These are phyloP conservation scores for Cyclocybe aegerita DNA, from an alignment of 768 basidiomycete genomes.

Conservation along the genomic window DNA sequence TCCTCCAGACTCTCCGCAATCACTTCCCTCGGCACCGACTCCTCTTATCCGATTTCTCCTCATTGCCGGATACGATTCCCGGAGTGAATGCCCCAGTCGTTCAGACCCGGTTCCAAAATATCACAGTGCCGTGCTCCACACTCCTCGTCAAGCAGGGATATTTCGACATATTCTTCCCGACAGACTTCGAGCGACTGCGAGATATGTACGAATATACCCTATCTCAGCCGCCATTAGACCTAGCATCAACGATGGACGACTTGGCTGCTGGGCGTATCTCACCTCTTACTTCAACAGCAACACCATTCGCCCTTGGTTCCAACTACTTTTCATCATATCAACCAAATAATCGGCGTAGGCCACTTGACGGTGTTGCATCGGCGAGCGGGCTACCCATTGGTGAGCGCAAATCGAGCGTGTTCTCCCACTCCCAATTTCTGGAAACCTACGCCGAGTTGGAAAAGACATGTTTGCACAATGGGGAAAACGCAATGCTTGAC, in stretches of 20 bases:
- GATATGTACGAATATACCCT: slow-evolving; percentile 91
- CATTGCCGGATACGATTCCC: slow-evolving; percentile 80
- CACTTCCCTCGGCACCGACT: slow-evolving; percentile 93
- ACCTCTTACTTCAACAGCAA: slow-evolving; percentile 50
- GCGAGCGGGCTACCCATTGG: slow-evolving; percentile 78
- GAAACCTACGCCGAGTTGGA: slow-evolving; percentile 77
- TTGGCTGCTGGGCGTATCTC: slow-evolving; percentile 40
- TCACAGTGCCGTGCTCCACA: slow-evolving; percentile 86
- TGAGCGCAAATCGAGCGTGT: slow-evolving; percentile 80
- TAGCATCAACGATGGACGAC: slow-evolving; percentile 22
- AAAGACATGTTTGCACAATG: slow-evolving; percentile 70
- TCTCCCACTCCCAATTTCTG: slow-evolving; percentile 88
- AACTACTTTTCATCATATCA: slow-evolving; percentile 74
- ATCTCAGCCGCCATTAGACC: slow-evolving; percentile 44
- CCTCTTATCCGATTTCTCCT: slow-evolving; percentile 89
- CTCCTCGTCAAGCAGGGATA: slow-evolving; percentile 92
- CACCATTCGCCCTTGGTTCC: slow-evolving; percentile 51
- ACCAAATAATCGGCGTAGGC: slow-evolving; percentile 55
- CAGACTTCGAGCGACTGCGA: slow-evolving; percentile 77
- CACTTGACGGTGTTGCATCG: slow-evolving; percentile 69
- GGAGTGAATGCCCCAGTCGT: slow-evolving; percentile 87
- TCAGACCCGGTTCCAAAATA: slow-evolving; percentile 85
- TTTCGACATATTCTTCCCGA: slow-evolving; percentile 99
- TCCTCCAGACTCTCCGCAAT: slow-evolving; percentile 78
- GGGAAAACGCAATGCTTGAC: slow-evolving; percentile 86